Evolutionary conservation across 441 rosid genomes (phyloP).

Genomic region (Hypseocharis bilobata): DNA sequence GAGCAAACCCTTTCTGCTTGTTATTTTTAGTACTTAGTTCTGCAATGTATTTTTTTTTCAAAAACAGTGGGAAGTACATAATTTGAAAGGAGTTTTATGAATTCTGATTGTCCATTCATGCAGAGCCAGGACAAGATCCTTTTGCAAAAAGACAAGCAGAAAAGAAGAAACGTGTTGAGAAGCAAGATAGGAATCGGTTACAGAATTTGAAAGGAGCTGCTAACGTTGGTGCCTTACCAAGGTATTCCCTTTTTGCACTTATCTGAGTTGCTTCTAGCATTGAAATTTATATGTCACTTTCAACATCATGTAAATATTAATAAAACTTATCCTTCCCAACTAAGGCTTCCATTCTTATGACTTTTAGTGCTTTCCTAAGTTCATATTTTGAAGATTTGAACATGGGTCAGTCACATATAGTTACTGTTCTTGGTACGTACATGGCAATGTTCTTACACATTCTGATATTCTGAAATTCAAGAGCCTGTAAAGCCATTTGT

Average conservation of each 20-base stretch:
- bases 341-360: background rate
- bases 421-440: background rate
- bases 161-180: constrained; percentile 66
- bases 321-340: background rate
- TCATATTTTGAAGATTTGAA: background rate
- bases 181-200: constrained; percentile 61
- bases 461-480: background rate
- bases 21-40: background rate
- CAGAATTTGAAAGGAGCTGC: constrained; percentile 67
- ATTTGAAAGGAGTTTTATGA: background rate
- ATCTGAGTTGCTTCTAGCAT: background rate
- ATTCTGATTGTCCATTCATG: constrained; percentile 14
- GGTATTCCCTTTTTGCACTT: constrained; percentile 34
- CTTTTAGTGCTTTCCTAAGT: background rate
- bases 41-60: background rate
- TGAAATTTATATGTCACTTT: background rate
- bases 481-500: background rate
- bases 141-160: constrained; percentile 69
- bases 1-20: background rate
- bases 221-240: constrained; percentile 77
- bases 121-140: constrained; percentile 82
- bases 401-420: background rate
- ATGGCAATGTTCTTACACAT: too few species aligned
- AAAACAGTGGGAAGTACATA: too few species aligned
- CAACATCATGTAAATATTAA: background rate